Evolutionary conservation across 2,329 filamentous ascomycete genomes (phyloP).

Genomic region (Nigrograna mackinnonii): DNA sequence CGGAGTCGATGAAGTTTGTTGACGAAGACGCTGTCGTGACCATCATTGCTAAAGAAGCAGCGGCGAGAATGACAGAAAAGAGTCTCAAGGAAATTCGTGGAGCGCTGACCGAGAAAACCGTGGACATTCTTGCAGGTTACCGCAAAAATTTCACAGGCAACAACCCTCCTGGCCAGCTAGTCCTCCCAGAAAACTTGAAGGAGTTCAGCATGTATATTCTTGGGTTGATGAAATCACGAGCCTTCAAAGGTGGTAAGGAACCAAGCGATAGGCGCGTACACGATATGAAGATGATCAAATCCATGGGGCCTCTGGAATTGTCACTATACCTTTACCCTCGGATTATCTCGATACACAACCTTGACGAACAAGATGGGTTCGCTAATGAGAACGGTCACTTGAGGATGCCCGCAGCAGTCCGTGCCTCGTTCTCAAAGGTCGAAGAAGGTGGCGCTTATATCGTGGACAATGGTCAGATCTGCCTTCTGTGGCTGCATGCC

Average conservation of each 20-base stretch:
- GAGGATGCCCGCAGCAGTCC: conserved; percentile 77
- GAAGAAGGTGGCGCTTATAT: conserved; percentile 94
- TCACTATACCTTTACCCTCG: conserved; percentile 93
- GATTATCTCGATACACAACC: conserved; percentile 89
- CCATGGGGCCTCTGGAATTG: conserved; percentile 83
- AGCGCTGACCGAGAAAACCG: conserved; percentile 84
- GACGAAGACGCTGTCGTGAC: conserved; percentile 93
- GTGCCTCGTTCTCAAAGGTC: conserved; percentile 83
- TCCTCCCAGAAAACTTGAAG: conserved; percentile 93
- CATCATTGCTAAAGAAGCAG: conserved; percentile 90
- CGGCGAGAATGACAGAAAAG: conserved; percentile 78
- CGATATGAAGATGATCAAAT: conserved; percentile 86
- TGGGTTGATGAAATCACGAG: conserved; percentile 83
- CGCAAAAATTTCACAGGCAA: conserved; percentile 87
- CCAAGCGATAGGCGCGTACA: conserved; percentile 88
- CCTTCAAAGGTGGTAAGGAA: conserved; percentile 90
- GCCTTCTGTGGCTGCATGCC: conserved; percentile 88
- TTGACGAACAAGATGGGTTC: conserved; percentile 86
- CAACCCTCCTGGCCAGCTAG: conserved; percentile 88
- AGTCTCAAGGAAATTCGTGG: conserved; percentile 83
- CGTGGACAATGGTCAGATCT: conserved; percentile 92
- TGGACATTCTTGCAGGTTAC: conserved; percentile 90
- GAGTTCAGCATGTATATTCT: conserved; percentile 98
- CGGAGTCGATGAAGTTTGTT: conserved; percentile 86
- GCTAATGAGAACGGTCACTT: conserved; percentile 90